Base-by-base conservation (phyloP, 179 eudicot genomes). In the Beta lomatogona region DNA sequence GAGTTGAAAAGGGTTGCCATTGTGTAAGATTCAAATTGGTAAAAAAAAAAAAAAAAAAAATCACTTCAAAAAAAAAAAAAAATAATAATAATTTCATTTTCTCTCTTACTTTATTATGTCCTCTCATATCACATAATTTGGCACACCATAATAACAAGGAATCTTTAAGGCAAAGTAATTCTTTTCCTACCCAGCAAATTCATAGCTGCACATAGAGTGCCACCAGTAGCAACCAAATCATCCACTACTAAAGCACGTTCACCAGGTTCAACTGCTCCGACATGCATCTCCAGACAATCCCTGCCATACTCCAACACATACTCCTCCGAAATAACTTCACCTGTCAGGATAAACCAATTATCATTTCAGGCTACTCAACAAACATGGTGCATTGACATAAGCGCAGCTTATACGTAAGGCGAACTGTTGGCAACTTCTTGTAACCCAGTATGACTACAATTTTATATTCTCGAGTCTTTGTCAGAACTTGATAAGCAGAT, bases 221-320 rank as follows among this genome's bases (percentile, higher is more conserved):
- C 98, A 53, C 98, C 98, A 77, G 97, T 94, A 78, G 97, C 98
- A 82, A 94, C 91, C 82, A 94, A 88, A 89, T 94, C 98, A 90
- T 94, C 98, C 59, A 94, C 98, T 12, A 94, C 92, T 82, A 94
- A 80, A 77, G 97, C 96, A 81, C 89, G 91, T 44, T 94, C 98
- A 61, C 91, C 92, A 21, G 85, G 83, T 83, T 88, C 88, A 80
- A 94, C 96, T 74, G 97, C 98, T 82, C 93, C 98, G 12, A 94
- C 86, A 84, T 94, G 98, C 97, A 94, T 94, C 87, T 94, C 93
- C 75, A 94, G 82, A 76, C 97, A 90, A 77, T 94, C 98, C 8
- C 85, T 89, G 63, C 98, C 98, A 81, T 94, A 93, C 86, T 94
- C 97, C 83, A 94, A 75, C 72, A 83, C 88, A 69, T 94, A 94